Conservation (phyloP, 2,329 filamentous ascomycete species). For the Diaporthe aspalathi region DNA sequence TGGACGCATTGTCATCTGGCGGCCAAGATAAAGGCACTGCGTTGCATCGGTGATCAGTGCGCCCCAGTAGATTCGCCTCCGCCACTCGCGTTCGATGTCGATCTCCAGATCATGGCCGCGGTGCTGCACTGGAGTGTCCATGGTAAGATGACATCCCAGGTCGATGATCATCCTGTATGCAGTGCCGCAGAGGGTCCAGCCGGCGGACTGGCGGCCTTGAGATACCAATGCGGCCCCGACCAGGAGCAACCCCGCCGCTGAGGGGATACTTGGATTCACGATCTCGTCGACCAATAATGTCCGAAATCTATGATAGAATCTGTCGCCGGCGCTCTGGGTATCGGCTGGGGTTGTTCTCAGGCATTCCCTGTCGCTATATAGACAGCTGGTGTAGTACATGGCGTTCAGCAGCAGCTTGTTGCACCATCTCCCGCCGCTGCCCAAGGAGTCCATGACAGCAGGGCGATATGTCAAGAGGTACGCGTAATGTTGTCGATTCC, state of each 20-base stretch:
- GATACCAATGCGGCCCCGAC: constrained; percentile 1
- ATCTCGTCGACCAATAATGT: background rate
- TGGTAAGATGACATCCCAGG: background rate
- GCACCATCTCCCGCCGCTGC: background rate
- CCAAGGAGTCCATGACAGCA: background rate
- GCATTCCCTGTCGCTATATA: constrained; percentile 1
- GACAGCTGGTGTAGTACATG: constrained; percentile 13
- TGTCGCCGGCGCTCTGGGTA: constrained; percentile 14
- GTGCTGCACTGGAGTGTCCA: background rate
- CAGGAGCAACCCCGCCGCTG: background rate
- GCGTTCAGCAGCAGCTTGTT: constrained; percentile 3
- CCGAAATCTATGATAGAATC: background rate
- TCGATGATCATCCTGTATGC: constrained; percentile 8
- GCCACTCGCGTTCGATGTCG: constrained; percentile 1
- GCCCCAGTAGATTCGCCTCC: background rate
- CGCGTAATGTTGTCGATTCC: constrained; percentile 4
- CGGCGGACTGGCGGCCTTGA: background rate
- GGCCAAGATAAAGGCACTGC: background rate
- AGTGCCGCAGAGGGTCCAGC: constrained; percentile 2
- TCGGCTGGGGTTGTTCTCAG: background rate
- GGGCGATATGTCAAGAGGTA: constrained; percentile 11
- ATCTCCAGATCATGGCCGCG: background rate
- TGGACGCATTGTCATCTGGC: constrained; percentile 1
- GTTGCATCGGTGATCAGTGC: constrained; percentile 4
- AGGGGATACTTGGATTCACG: constrained; percentile 9